Evolutionary conservation across 176 grass and related monocot species (phyloP).

Genomic region (Zea mays): Zm-B73-REFERENCE-NAM-5.0 NC_050100.1:220751501-220752000

Average conservation of each 20-base stretch:
- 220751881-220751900: constrained; percentile 42
- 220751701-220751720: neutral
- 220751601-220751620: neutral
- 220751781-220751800: neutral
- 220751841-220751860: constrained; percentile 49
- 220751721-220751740: neutral
- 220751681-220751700: constrained; percentile 3
- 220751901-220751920: constrained; percentile 34
- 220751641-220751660: neutral
- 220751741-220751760: neutral
- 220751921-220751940: constrained; percentile 46
- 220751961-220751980: constrained; percentile 59
- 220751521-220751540: neutral
- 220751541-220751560: neutral
- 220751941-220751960: constrained; percentile 75
- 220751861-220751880: constrained; percentile 49
- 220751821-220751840: constrained; percentile 20
- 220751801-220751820: neutral
- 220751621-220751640: neutral
- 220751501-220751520: neutral
- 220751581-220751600: constrained; percentile 8
- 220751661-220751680: neutral
- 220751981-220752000: constrained; percentile 28
- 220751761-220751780: constrained; percentile 27
- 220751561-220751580: neutral